Evolutionary conservation across 352 stramenopile species (phyloP).

Genomic region (Aphanomyces euteiches): DNA sequence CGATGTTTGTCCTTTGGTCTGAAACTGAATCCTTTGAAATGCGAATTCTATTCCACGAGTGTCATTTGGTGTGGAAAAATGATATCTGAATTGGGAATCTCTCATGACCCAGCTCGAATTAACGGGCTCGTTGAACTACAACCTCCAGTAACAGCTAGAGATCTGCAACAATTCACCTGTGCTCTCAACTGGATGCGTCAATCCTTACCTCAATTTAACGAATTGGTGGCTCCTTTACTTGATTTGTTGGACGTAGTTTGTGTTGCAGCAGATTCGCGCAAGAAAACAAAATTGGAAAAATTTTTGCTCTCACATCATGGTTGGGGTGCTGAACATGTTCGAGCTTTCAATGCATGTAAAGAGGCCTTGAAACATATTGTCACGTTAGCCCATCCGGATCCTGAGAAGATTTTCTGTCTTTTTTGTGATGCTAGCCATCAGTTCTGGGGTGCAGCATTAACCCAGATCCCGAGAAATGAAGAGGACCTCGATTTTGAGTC

Average conservation of each 20-base stretch:
- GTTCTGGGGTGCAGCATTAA: constrained; percentile 33
- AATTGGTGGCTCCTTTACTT: too few relatives aligned
- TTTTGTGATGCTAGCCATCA: constrained; percentile 36
- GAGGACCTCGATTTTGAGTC: constrained; percentile 10
- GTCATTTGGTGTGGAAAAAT: not conserved
- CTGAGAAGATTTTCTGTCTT: too few relatives aligned
- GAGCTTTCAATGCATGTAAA: too few relatives aligned
- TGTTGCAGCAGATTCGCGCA: too few relatives aligned
- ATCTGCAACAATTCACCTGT: too few relatives aligned
- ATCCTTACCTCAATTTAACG: too few relatives aligned
- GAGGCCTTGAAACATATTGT: too few relatives aligned
- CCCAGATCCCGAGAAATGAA: constrained; percentile 27
- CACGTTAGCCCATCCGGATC: too few relatives aligned
- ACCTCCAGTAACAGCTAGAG: not conserved
- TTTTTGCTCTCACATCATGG: too few relatives aligned
- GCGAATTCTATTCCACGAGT: not conserved
- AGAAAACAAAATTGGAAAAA: too few relatives aligned
- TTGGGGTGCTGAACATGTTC: too few relatives aligned
- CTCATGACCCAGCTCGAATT: not conserved
- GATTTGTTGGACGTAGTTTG: too few relatives aligned
- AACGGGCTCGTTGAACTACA: not conserved
- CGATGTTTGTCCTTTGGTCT: not conserved
- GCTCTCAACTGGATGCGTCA: constrained; percentile 1
- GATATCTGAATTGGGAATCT: not conserved
- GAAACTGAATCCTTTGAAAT: not conserved